Evolutionary conservation across 441 rosid species (phyloP).

Genomic region (California macrophylla): DNA sequence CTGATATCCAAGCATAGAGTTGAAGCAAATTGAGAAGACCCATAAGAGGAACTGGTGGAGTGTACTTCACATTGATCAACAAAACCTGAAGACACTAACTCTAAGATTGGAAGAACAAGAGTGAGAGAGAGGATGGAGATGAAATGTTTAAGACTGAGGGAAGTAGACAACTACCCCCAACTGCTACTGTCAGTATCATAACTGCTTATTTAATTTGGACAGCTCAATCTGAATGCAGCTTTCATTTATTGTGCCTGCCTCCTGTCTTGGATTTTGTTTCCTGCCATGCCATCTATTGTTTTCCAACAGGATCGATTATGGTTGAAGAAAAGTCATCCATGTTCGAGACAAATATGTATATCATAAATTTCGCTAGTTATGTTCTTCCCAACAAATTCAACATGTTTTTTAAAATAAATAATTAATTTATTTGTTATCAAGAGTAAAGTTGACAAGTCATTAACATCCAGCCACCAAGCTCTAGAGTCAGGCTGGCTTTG

Average conservation of each 20-base stretch:
- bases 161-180: constrained; percentile 32
- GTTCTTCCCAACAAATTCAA: too few species aligned
- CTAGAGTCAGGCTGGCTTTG: too few species aligned
- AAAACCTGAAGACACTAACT: neutral
- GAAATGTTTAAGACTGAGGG: neutral
- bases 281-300: too few species aligned
- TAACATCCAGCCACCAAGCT: too few species aligned
- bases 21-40: constrained; percentile 22
- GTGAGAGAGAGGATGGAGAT: neutral
- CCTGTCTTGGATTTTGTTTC: neutral
- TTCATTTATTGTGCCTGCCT: constrained; percentile 13
- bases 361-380: too few species aligned
- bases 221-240: neutral
- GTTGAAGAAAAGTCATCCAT: too few species aligned
- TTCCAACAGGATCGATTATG: too few species aligned
- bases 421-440: too few species aligned
- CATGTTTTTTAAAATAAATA: too few species aligned
- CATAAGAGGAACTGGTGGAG: constrained; percentile 21
- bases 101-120: constrained; percentile 4
- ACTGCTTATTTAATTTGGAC: constrained; percentile 30
- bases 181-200: constrained; percentile 35
- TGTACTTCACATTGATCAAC: constrained; percentile 21
- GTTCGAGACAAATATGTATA: too few species aligned
- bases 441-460: too few species aligned
- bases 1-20: constrained; percentile 18